Evolutionary conservation across 2,329 filamentous ascomycete genomes (phyloP).

Genomic region (Sporothrix inflata): DNA sequence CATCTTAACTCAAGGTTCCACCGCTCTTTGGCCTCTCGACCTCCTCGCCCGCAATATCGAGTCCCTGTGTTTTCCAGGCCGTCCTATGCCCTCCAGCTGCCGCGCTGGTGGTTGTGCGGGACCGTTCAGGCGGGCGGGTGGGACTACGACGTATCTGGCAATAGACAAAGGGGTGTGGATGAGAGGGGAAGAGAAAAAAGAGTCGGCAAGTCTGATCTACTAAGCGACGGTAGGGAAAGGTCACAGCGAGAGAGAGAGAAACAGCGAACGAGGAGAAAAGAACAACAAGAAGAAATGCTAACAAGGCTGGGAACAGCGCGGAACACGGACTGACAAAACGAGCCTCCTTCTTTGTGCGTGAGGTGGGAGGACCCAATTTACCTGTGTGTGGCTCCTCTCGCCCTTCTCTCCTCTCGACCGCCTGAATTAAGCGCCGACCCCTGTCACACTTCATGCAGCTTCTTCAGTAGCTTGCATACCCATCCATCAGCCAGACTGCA

Average conservation of each 20-base stretch:
- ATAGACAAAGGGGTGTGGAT: background rate
- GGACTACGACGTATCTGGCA: background rate
- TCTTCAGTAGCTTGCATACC: slow-evolving; percentile 39
- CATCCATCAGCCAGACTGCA: slow-evolving; percentile 39
- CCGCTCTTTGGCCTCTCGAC: background rate
- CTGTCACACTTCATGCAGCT: slow-evolving; percentile 55
- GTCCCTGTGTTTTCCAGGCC: background rate
- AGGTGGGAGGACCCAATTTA: slow-evolving; percentile 6
- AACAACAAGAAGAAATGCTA: background rate
- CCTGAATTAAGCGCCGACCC: slow-evolving; percentile 60
- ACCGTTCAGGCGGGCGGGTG: background rate
- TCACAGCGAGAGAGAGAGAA: background rate
- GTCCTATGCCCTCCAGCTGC: background rate
- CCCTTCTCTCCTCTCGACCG: slow-evolving; percentile 31
- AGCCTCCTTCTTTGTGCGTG: background rate
- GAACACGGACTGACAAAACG: background rate
- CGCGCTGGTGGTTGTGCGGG: background rate
- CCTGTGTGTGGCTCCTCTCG: slow-evolving; percentile 1
- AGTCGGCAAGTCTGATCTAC: background rate
- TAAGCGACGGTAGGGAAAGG: background rate
- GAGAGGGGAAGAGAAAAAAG: background rate
- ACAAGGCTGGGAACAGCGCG: slow-evolving; percentile 3
- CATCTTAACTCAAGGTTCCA: background rate
- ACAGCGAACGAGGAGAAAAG: background rate
- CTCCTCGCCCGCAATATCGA: background rate